A percentile compares a stretch with the other conserved stretches of the same genome.
These are phyloP conservation scores for Favolaschia claudopus DNA, from an alignment of 768 basidiomycete species.

Conservation along the genomic window DNA sequence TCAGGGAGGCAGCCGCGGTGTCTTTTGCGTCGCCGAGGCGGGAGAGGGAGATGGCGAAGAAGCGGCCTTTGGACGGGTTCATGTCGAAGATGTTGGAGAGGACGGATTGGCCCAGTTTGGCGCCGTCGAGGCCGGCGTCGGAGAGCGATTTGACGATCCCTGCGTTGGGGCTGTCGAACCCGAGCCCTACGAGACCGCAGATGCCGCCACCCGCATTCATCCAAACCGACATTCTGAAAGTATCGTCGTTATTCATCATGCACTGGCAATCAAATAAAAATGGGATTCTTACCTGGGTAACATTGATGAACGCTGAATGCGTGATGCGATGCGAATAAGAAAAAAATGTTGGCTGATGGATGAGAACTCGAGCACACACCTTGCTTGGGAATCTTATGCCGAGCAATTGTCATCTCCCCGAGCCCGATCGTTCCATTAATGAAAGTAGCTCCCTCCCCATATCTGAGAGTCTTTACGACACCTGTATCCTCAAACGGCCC, in stretches of 20 bases:
- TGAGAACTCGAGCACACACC: not conserved
- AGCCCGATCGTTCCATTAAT: conserved; percentile 12
- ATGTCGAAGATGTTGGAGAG: not conserved
- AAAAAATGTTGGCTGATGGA: not conserved
- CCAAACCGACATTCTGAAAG: not conserved
- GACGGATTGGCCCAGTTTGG: not conserved
- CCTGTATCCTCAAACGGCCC: not conserved
- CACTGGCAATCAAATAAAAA: no score
- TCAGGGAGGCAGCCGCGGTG: not conserved
- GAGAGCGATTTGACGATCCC: not conserved
- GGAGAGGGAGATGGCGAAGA: not conserved
- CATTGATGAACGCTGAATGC: not conserved
- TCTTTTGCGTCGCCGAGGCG: not conserved
- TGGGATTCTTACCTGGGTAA: not conserved
- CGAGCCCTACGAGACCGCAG: not conserved
- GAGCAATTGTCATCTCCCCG: conserved; percentile 4
- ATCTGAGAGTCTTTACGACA: not conserved
- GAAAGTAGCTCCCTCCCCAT: not conserved
- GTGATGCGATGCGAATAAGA: no score
- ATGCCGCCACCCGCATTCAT: not conserved
- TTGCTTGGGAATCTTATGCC: not conserved
- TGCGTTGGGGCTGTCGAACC: not conserved
- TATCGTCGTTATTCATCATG: no score
- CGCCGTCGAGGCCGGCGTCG: not conserved
- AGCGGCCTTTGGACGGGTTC: not conserved